Conservation (phyloP, 345 rosid genomes). For the Salix dunnii region DNA sequence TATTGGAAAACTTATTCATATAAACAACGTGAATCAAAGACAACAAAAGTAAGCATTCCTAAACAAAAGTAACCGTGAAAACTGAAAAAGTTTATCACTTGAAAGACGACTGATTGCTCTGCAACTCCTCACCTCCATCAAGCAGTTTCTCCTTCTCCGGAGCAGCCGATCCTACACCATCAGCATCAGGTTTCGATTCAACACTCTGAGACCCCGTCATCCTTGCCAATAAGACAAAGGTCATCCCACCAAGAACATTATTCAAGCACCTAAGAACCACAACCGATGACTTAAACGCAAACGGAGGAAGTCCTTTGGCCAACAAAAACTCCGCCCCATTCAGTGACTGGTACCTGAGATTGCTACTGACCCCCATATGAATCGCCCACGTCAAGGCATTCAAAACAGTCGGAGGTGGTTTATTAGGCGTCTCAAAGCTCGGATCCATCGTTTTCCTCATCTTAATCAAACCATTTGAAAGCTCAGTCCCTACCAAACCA, state of each 20-base stretch:
- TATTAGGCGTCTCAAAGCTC: slow-evolving; percentile 76
- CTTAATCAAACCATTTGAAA: slow-evolving; percentile 75
- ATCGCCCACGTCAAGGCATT: slow-evolving; percentile 84
- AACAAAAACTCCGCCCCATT: slow-evolving; percentile 77
- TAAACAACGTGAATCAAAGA: neutral
- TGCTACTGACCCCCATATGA: slow-evolving; percentile 93
- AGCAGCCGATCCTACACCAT: neutral
- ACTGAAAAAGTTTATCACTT: neutral
- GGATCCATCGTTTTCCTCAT: slow-evolving; percentile 99
- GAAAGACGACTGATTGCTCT: slow-evolving; percentile 13
- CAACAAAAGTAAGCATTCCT: neutral
- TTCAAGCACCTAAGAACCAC: slow-evolving; percentile 72
- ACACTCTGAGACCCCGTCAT: slow-evolving; percentile 86
- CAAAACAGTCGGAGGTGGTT: slow-evolving; percentile 78
- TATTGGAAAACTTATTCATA: neutral
- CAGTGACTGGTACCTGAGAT: slow-evolving; percentile 84
- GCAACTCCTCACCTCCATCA: slow-evolving; percentile 5
- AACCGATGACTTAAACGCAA: slow-evolving; percentile 78
- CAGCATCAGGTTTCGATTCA: slow-evolving; percentile 9
- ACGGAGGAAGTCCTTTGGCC: slow-evolving; percentile 52
- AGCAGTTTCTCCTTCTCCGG: slow-evolving; percentile 24
- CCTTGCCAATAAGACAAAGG: slow-evolving; percentile 89
- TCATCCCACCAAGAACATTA: slow-evolving; percentile 84
- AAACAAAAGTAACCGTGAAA: neutral
- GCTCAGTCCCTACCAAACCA: slow-evolving; percentile 80